These are phyloP conservation scores for Podila clonocystis DNA, from an alignment of 192 early-diverging fungal genomes.

Conservation along the genomic window DNA sequence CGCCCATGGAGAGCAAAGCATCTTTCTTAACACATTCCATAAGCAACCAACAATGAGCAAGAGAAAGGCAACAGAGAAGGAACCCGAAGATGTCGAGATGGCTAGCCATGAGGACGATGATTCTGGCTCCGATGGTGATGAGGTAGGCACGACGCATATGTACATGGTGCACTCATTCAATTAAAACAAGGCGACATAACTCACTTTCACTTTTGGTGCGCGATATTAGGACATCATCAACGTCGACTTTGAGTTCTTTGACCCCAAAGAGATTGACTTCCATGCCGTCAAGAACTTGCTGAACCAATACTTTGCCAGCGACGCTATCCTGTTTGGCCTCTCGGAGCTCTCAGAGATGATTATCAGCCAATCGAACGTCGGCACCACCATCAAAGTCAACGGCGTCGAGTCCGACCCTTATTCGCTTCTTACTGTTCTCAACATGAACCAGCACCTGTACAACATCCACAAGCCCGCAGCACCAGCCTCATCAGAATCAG, in stretches of 20 bases:
- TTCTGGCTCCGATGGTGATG: constrained; percentile 50
- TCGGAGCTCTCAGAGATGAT: constrained; percentile 87
- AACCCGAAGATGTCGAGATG: constrained; percentile 46
- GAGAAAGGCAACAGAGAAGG: constrained; percentile 40
- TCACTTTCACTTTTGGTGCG: neutral
- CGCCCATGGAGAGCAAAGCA: constrained; percentile 21
- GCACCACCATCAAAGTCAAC: constrained; percentile 92
- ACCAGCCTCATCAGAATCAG: constrained; percentile 1
- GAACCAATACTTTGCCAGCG: constrained; percentile 79
- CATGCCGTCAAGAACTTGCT: constrained; percentile 93
- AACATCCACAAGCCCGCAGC: constrained; percentile 21
- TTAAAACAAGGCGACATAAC: neutral
- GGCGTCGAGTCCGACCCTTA: constrained; percentile 84
- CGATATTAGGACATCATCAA: constrained; percentile 69
- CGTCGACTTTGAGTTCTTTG: constrained; percentile 97
- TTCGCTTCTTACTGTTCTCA: constrained; percentile 83
- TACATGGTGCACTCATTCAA: neutral
- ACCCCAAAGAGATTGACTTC: constrained; percentile 88
- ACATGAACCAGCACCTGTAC: constrained; percentile 69
- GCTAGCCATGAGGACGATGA: constrained; percentile 40
- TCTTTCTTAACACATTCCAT: neutral
- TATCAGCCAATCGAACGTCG: constrained; percentile 77
- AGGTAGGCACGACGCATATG: constrained; percentile 3
- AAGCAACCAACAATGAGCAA: constrained; percentile 31
- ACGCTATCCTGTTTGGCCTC: constrained; percentile 77